Evolutionary conservation across 2,329 filamentous ascomycete genomes (phyloP).

Genomic region (Rasamsonia emersonii): DNA sequence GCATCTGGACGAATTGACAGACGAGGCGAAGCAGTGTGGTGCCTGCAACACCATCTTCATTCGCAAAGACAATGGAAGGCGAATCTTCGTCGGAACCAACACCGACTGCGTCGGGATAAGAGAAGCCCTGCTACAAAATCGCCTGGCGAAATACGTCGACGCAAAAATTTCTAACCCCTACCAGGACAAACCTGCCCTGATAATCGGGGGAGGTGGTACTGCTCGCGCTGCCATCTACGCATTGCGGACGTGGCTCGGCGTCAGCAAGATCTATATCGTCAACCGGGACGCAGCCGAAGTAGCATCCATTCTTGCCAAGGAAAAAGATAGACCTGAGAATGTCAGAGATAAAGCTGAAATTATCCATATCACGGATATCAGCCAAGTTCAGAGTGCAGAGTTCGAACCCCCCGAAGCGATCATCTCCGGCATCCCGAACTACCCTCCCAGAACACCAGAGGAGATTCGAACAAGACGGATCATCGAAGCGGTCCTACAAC

Average conservation of each 20-base stretch:
- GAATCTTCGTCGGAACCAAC: slow-evolving; percentile 63
- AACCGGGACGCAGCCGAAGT: slow-evolving; percentile 65
- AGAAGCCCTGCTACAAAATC: slow-evolving; percentile 58
- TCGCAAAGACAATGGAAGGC: slow-evolving; percentile 38
- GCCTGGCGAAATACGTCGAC: no score
- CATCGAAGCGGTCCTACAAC: slow-evolving; percentile 28
- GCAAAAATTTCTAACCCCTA: slow-evolving; percentile 14
- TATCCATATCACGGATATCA: no score
- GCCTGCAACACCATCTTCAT: slow-evolving; percentile 75
- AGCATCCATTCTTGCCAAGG: slow-evolving; percentile 55
- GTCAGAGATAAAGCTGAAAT: no score
- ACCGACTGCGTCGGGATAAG: slow-evolving; percentile 73
- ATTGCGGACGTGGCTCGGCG: slow-evolving; percentile 59
- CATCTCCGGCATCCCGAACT: slow-evolving; percentile 68
- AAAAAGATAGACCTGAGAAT: slow-evolving; percentile 53
- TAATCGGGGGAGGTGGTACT: slow-evolving; percentile 70
- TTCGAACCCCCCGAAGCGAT: slow-evolving; percentile 57
- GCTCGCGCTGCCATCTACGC: slow-evolving; percentile 72
- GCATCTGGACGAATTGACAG: slow-evolving; percentile 63
- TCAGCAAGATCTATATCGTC: slow-evolving; percentile 63
- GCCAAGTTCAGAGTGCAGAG: slow-evolving; percentile 49
- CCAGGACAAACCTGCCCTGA: slow-evolving; percentile 55
- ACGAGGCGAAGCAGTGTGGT: slow-evolving; percentile 63
- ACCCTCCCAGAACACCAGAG: slow-evolving; percentile 55
- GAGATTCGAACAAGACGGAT: slow-evolving; percentile 55